These are phyloP conservation scores for Dothideomycetidae sp. DNA, from an alignment of 2,329 filamentous ascomycete species.

Conservation along the genomic window DNA sequence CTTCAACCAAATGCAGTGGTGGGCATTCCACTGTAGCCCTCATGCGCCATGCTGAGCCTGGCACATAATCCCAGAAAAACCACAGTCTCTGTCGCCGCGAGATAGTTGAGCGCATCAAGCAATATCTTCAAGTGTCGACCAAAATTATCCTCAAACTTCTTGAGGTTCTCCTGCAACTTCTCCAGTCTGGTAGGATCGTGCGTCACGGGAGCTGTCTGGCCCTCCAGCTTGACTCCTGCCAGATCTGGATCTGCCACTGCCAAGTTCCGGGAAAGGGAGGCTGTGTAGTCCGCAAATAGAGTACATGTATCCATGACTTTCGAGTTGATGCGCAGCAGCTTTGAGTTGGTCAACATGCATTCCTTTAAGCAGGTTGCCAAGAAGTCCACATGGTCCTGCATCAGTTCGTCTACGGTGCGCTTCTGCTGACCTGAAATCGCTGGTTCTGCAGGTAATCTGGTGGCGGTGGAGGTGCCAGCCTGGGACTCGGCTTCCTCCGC, in stretches of 20 bases:
- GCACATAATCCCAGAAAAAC: slow-evolving; percentile 82
- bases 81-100: slow-evolving; percentile 92
- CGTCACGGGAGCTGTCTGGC: slow-evolving; percentile 18
- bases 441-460: slow-evolving; percentile 13
- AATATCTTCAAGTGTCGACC: slow-evolving; percentile 83
- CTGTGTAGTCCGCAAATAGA: slow-evolving; percentile 82
- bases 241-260: slow-evolving; percentile 73
- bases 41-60: slow-evolving; percentile 64
- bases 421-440: slow-evolving; percentile 36
- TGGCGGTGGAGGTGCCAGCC: slow-evolving; percentile 12
- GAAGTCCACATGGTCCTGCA: slow-evolving; percentile 98
- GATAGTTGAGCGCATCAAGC: slow-evolving; percentile 89
- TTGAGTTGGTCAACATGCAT: slow-evolving; percentile 96
- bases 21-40: slow-evolving; percentile 34
- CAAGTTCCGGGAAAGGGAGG: slow-evolving; percentile 71
- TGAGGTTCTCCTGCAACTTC: slow-evolving; percentile 74
- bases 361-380: slow-evolving; percentile 95
- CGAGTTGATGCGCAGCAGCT: slow-evolving; percentile 84
- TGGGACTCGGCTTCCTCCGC: slow-evolving; percentile 39
- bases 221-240: slow-evolving; percentile 24
- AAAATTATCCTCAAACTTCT: slow-evolving; percentile 89
- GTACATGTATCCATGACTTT: slow-evolving; percentile 94
- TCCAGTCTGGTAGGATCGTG: slow-evolving; percentile 46
- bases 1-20: neutral
- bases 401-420: slow-evolving; percentile 86